Evolutionary conservation across 2,329 filamentous ascomycete genomes (phyloP), one percentile per base, ranked within the genome.

Genomic region (Teratosphaeria nubilosa): DNA sequence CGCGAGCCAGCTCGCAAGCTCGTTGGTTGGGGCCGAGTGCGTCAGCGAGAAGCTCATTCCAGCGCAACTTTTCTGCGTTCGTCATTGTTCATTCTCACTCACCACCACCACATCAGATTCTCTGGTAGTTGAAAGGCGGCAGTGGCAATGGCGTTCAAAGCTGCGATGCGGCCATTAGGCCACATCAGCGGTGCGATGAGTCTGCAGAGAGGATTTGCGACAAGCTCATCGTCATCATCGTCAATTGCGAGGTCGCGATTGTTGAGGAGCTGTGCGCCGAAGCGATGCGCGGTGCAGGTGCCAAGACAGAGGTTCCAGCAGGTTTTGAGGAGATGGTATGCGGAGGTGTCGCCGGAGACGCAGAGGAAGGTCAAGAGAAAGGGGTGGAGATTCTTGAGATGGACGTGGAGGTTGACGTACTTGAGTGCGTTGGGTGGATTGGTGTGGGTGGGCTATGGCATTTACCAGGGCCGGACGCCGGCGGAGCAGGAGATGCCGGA

Each of bases 401-500:
- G 88, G 86, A 76, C 86, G 59, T 97, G 90, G 88, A 85, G 94
- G 67, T 72, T 90, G 68, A 88, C 87, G 58, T 91, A 92, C 72
- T 75, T 96, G 63, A 87, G 88, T 57, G 74, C 84, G 60, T 73
- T 94, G 62, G 88, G 81, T 63, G 80, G 86, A 59, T 71, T 88
- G 50, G 89, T 79, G 64, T 91, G 86, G 71, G 77, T 91, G 60
- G 83, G 82, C 67, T 96, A 94, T 74, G 83, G 83, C 70, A 87
- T 96, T 76, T 96, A 91, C 75, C 78, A 86, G 55, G 85, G 89
- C 72, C 86, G 90, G 68, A 83, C 95, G 74, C 92, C 92, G 10
- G 80, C 81, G 50, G 87, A 91, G 56, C 94, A 97, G 78, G 77
- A 82, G 60, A 79, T 84, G 63, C 85, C 88, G 20, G 90, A 96